A percentile compares a stretch with the other conserved stretches of the same genome.
Evolutionary conservation across 306 rosid species (phyloP).

Genomic region (Trichosanthes cucumerina): DNA sequence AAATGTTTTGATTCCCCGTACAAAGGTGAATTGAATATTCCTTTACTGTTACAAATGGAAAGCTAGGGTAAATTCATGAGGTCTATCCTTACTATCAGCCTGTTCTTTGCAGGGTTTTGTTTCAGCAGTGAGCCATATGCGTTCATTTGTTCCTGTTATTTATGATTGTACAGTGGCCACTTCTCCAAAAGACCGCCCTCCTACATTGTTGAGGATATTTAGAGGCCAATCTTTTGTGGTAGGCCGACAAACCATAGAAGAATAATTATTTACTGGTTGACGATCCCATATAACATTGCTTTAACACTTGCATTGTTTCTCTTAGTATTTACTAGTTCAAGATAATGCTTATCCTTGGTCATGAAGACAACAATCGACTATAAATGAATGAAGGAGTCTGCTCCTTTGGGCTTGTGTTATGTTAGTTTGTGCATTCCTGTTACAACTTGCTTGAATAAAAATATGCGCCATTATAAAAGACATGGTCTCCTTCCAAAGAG

Average conservation of each 20-base stretch:
- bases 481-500: not conserved
- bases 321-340: not conserved
- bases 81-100: not conserved
- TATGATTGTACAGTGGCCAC: constrained; percentile 74
- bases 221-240: constrained; percentile 61
- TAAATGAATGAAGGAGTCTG: not conserved
- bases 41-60: not conserved
- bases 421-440: not conserved
- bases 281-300: not conserved
- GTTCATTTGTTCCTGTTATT: constrained; percentile 55
- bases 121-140: constrained; percentile 42
- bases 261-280: constrained; percentile 12
- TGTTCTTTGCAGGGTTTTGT: constrained; percentile 62
- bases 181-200: constrained; percentile 44
- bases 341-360: not conserved
- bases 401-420: not conserved
- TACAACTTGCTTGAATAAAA: not conserved
- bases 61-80: not conserved
- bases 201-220: constrained; percentile 57
- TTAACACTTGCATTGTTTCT: not conserved
- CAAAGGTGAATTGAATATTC: constrained; percentile 46
- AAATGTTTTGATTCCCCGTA: constrained; percentile 83
- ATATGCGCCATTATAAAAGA: not conserved
- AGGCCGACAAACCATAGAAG: constrained; percentile 21
- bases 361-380: not conserved